Evolutionary conservation across 208 protist genomes (phyloP), one percentile per base, ranked within the genome.

Genomic region (Acanthamoeba royreba): DNA sequence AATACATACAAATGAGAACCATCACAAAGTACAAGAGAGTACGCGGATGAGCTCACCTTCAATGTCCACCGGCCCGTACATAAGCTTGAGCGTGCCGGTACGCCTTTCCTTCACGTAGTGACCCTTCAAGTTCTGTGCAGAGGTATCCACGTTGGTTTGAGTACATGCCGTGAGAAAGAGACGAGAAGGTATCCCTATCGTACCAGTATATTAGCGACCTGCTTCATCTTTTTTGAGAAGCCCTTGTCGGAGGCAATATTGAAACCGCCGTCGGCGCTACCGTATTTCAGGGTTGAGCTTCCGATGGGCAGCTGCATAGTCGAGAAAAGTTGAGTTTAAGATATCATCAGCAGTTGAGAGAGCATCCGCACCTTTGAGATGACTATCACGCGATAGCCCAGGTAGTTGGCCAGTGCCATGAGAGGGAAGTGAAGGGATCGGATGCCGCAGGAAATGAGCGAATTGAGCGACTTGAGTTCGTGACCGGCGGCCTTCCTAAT

Each of bases 371-470:
- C 79, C 79, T 87, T 87, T 8, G 79, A 87, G 11, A 87, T 87
- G 28, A 91, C 35, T n/a, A 91, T 72, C 17, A 91, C 28, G 22
- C 85, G 46, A n/a, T 91, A 72, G 55, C 85, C 85, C 15, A 61
- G 85, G 28, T 91, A 91, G 55, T 91, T 91, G 52, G 43, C 43
- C 35, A 91, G 22, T n/a, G 79, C 85, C 90, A 93, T 93, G 17
- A 93, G 90, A 17, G 90, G 90, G 66, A 93, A 93, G 19, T 93
- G 90, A 22, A 93, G 52, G 2, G 42, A 69, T 45, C 46, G 90
- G 9, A 93, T 49, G 31, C 63, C 63, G 74, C 90, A 93, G 11
- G 90, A 93, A 4, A 93, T 85, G 40, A 93, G 38, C 33, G 90
- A 53, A n/a, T 93, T 93, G 8, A 93, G 66, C 35, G 90, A 77